Evolutionary conservation across 805 yeast species (phyloP), one percentile per base, ranked within the genome.

Genomic region (Metschnikowia anglica): DNA sequence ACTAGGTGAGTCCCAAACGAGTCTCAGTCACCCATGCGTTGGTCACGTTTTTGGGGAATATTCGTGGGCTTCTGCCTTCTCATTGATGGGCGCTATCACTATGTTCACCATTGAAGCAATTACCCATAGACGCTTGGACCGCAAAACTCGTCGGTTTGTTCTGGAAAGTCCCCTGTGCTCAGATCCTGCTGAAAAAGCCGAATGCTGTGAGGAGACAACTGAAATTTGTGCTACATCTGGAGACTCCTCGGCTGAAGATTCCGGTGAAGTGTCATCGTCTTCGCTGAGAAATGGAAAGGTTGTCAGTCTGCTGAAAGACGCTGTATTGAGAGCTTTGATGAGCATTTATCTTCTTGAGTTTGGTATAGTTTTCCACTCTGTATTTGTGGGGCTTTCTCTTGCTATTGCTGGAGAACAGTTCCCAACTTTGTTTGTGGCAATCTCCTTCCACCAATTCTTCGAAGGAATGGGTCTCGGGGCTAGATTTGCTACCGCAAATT

Each of bases 401-500:
- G 65, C 65, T n/a, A 59, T 61, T 8, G 55, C 64, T 4, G 65
- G 64, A 1, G 60, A 60, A 26, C 61, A 59, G 38, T 62, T 62
- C 52, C 56, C 41, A 21, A 47, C 63, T 2, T 47, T 62, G 10
- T 61, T 56, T 46, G 55, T 60, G 23, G 66, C 63, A 6, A 55
- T 62, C 10, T 58, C 55, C 2, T 62, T 62, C 50, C 67, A 62
- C 44, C 67, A 62, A 49, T 47, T 61, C 42, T 61, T 62, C 34
- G 67, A 62, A 37, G 67, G 67, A n/a, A 47, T 62, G 34, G 67
- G 66, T 2, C 48, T 62, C 24, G 67, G 66, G 4, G 51, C 67
- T 5, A 43, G 67, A n/a, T 55, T 60, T 32, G 62, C 63, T 4
- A 49, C 58, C 15, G 55, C 62, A 12, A 52, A 52, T 12, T 59